Base-by-base conservation (phyloP, 1,284 basidiomycete genomes). In the Ganoderma lucidum region DNA sequence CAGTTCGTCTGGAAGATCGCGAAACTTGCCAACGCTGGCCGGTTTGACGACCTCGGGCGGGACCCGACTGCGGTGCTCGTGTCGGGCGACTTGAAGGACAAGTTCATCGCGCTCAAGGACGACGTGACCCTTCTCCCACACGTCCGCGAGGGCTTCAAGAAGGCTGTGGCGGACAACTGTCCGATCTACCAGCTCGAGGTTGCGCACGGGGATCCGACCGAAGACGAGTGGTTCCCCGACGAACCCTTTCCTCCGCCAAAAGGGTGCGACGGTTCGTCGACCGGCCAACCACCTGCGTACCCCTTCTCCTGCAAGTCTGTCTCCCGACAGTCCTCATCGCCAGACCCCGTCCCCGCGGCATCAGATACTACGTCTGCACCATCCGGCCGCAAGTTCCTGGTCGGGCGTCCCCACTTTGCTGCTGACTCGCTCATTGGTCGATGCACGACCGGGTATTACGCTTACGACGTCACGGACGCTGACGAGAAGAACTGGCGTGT, bases 1-100 rank as follows among this genome's bases (percentile, higher is more conserved):
- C 30, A 19, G 8, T 73, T 73, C 65, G 15, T 73, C 64, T 71
- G 66, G 66, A 68, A 65, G 55, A 32, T 69, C 42, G 65, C 67
- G 23, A 30, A 69, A 30, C 62, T 73, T 58, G 37, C 28, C 6
- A 35, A 58, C 14, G 55, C 30, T 6, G 32, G 15, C 4, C 17
- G 30, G 15, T 28, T 37, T 30, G 62, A 10, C 0, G 32, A 67
- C 19, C 67, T 73, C 3, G 75, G 75, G 1, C 71, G 56, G 59
- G 74, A 76, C 53, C 63, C 69, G 9, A 71, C 66, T 15, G 66
- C 62, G 35, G 23, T 19, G 19, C 48, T 53, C 2, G 55, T 37
- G 9, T 17, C 32, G 1, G 14, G 9, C 30, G 32, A 55, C 0
- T 6, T 14, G 10, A 42, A 58, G 32, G 23, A 6, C n/a, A 28